Conservation (phyloP, 2,329 filamentous ascomycete genomes). For the Chaetothyriales sp. region DNA sequence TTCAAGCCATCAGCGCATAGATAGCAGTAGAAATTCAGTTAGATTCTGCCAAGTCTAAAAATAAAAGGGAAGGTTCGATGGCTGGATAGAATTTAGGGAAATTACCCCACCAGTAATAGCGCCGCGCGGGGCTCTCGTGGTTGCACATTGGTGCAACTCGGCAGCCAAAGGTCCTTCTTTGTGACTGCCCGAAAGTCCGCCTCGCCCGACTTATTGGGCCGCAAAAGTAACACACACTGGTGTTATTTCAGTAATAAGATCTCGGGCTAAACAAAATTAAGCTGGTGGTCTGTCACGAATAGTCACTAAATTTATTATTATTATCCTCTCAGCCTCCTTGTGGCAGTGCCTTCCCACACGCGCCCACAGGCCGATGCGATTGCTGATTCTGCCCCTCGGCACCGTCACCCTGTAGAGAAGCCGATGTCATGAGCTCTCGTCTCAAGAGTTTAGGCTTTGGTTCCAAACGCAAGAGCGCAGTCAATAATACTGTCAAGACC, state of each 20-base stretch:
- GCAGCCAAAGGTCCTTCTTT: not conserved
- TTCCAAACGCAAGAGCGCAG: conserved; percentile 37
- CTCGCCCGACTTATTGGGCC: not conserved
- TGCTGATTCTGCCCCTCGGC: not conserved
- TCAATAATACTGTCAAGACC: conserved; percentile 20
- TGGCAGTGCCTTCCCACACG: not conserved
- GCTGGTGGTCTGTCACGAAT: not conserved
- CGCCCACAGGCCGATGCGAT: not conserved
- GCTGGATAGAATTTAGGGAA: too few relatives aligned
- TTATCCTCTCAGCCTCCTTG: not conserved
- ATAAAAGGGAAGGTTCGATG: too few relatives aligned
- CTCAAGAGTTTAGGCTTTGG: conserved; percentile 36
- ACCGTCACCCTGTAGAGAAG: conserved; percentile 8
- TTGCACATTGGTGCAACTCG: not conserved
- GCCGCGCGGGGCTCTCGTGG: not conserved
- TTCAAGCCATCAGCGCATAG: not conserved
- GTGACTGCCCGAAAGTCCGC: not conserved
- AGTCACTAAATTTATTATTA: not conserved
- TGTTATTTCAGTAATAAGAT: not conserved
- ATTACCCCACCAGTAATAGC: not conserved
- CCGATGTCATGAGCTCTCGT: conserved; percentile 38
- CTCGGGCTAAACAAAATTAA: not conserved
- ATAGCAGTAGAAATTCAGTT: not conserved
- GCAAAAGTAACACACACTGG: not conserved
- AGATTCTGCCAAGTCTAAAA: too few relatives aligned